Conservation (phyloP, 768 basidiomycete genomes). For the Nidula microcarpa region DNA sequence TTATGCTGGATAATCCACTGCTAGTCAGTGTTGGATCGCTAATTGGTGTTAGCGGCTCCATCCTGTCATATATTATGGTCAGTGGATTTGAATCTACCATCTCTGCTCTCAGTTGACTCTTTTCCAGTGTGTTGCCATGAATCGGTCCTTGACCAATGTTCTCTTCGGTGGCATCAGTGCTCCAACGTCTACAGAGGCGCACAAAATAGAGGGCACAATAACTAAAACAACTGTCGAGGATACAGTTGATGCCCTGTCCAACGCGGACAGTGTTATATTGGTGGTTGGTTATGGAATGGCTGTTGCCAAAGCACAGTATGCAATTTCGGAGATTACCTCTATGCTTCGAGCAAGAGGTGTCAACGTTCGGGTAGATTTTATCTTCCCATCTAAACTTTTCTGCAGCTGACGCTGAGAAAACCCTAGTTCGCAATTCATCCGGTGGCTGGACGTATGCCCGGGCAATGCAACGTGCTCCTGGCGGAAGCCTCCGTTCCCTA, state of each 20-base stretch:
- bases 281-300: constrained; percentile 91
- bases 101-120: not conserved
- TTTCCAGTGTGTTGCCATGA: constrained; percentile 85
- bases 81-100: constrained; percentile 1
- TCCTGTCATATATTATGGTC: constrained; percentile 92
- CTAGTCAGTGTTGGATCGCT: constrained; percentile 81
- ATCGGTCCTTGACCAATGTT: constrained; percentile 80
- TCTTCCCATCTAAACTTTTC: constrained; percentile 5
- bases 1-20: constrained; percentile 87
- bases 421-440: constrained; percentile 78
- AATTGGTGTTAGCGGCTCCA: constrained; percentile 88
- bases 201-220: constrained; percentile 81
- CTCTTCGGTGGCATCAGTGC: constrained; percentile 83
- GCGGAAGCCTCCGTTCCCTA: constrained; percentile 91
- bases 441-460: constrained; percentile 91
- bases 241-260: constrained; percentile 70
- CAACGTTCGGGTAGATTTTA: constrained; percentile 54
- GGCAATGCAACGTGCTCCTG: constrained; percentile 88
- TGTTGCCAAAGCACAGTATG: constrained; percentile 86
- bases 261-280: constrained; percentile 82
- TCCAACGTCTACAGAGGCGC: constrained; percentile 47
- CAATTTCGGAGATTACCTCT: constrained; percentile 70
- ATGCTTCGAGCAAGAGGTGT: constrained; percentile 71
- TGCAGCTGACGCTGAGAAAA: not conserved
- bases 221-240: constrained; percentile 80